Percentiles rank a stretch among this genome's conserved stretches.
Conservation (phyloP, 2,329 filamentous ascomycete species). For the Truncatella angustata region DNA sequence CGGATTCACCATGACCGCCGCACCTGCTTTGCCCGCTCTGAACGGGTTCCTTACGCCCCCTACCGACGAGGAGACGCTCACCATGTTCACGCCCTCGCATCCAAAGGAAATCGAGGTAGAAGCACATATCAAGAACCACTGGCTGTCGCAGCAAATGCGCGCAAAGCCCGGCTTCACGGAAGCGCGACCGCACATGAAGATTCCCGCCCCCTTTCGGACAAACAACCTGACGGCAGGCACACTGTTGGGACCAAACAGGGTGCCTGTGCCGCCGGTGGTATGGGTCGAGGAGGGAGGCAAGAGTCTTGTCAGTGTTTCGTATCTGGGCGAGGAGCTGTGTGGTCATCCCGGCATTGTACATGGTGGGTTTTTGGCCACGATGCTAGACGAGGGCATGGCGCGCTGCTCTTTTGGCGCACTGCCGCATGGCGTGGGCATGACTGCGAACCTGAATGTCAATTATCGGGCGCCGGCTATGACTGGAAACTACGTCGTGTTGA, state of each 20-base stretch:
- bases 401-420: conserved; percentile 85
- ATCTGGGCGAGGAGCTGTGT: conserved; percentile 77
- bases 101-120: conserved; percentile 62
- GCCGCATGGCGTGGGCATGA: conserved; percentile 82
- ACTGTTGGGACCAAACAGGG: conserved; percentile 69
- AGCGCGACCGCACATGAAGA: conserved; percentile 82
- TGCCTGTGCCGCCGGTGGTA: conserved; percentile 77
- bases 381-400: conserved; percentile 87
- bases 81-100: conserved; percentile 59
- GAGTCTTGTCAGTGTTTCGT: conserved; percentile 69
- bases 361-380: conserved; percentile 85
- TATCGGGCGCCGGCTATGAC: conserved; percentile 81
- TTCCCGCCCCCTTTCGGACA: conserved; percentile 66
- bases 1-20: conserved; percentile 57
- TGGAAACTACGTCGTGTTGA: conserved; percentile 72
- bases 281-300: conserved; percentile 73
- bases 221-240: conserved; percentile 83
- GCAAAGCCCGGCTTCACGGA: conserved; percentile 66
- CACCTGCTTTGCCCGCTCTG: conserved; percentile 48
- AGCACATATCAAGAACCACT: conserved; percentile 70
- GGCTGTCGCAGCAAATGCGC: conserved; percentile 69
- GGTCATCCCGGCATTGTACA: conserved; percentile 91
- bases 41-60: conserved; percentile 47
- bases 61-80: conserved; percentile 71
- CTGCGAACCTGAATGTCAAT: conserved; percentile 79